Base-by-base conservation (phyloP, 2,329 filamentous ascomycete genomes). In the Didymella exigua region DNA sequence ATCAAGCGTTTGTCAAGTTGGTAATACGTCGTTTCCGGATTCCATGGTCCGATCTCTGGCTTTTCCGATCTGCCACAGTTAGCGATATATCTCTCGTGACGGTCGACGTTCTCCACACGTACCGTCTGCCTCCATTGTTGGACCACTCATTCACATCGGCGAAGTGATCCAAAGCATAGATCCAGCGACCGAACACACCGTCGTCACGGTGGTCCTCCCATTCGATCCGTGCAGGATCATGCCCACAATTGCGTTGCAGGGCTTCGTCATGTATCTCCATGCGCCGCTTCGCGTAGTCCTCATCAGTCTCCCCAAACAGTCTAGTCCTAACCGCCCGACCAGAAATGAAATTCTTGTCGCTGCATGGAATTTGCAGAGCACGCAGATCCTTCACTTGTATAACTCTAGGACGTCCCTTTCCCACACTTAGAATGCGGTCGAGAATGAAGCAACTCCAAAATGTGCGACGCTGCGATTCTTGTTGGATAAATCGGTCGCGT, bases 401-500 rank as follows among this genome's bases (percentile, higher is more conserved):
- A 66, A 84, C 86, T 13, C 82, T 80, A 1, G 84, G 80, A 19
- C 87, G 79, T 47, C 85, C 81, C 58, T 84, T 84, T 18, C 87
- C 87, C 62, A 84, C 86, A 30, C 86, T 84, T 21, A 90, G 76
- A 71, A 90, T 84, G 3, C 87, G 83, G 68, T 91, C 89, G 62
- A 91, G 78, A 46, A 90, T 86, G 54, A 89, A 86, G 65, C 88
- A 90, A 62, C 88, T 89, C 78, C 88, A 91, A 78, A 90, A 89
- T 0, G 88, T 90, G 6, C 89, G 82, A 23, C 89, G 80, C 56
- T 82, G 79, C 11, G 87, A 82, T 70, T 91, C 89, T 53, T 84
- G 84, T 30, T 82, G 77, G 19, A 88, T 82, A 41, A 84, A 81
- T 14, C 77, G 72, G 50, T 81, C 72, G 3, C 71, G 60, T 40